Conservation (phyloP, 495 filamentous ascomycete species). For the Xylaria sp. region DNA sequence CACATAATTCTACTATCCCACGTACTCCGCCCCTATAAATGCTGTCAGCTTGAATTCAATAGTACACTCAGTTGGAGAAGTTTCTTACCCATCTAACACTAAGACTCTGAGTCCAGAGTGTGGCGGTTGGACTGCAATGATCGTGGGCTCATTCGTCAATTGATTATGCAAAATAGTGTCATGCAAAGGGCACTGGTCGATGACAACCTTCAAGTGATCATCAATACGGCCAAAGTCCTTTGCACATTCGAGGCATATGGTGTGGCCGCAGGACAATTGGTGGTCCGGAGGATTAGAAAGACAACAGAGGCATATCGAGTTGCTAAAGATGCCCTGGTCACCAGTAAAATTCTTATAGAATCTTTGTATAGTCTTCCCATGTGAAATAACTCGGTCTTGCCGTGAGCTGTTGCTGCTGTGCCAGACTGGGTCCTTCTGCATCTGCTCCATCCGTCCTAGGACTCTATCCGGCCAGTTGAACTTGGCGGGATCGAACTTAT, state of each 20-base stretch:
- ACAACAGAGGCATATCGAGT: constrained; percentile 47
- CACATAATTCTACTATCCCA: constrained; percentile 51
- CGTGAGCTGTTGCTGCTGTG: neutral
- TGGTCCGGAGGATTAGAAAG: constrained; percentile 47
- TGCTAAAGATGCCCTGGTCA: constrained; percentile 1
- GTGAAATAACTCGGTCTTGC: neutral
- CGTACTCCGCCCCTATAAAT: constrained; percentile 51
- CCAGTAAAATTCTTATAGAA: neutral
- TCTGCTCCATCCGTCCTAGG: neutral
- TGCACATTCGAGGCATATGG: constrained; percentile 45
- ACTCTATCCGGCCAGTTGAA: neutral
- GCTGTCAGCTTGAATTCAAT: neutral
- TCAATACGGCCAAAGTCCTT: neutral
- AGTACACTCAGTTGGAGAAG: neutral
- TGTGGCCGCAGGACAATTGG: constrained; percentile 49
- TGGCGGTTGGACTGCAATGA: constrained; percentile 44
- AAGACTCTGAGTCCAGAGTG: constrained; percentile 46
- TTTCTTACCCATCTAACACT: constrained; percentile 49
- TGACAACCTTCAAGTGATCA: neutral
- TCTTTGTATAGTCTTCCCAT: neutral
- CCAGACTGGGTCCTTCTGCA: neutral
- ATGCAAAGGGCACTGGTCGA: neutral
- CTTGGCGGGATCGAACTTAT: neutral
- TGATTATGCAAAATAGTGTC: constrained; percentile 31
- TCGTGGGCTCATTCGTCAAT: constrained; percentile 23